Percentiles rank a stretch among this genome's conserved stretches.
phyloP scores from a whole-genome alignment of 169 alveolate genomes.

The Plasmodium vivax region DNA sequence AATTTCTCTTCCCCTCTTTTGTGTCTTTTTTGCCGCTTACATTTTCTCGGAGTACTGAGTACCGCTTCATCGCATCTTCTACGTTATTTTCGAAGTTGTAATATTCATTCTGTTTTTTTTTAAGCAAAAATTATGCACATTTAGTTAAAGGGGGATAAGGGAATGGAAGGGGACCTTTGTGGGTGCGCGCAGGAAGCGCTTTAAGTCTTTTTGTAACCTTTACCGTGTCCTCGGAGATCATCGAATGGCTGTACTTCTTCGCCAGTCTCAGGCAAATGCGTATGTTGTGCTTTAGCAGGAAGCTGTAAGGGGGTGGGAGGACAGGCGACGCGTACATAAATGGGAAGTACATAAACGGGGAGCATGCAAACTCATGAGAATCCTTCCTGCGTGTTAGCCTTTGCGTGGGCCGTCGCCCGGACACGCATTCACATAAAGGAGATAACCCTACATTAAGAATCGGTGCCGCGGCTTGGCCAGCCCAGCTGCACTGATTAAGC shows the following conservation, averaged over 20 bases:
- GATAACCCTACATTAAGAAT: conserved; percentile 31
- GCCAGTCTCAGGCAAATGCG: conserved; percentile 49
- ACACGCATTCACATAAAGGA: not conserved
- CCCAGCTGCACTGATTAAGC: conserved; percentile 74
- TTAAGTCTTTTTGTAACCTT: conserved; percentile 26
- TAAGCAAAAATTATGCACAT: not conserved
- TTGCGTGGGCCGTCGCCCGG: not conserved
- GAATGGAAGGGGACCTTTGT: not conserved
- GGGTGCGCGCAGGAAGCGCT: not conserved
- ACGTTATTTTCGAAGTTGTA: conserved; percentile 28
- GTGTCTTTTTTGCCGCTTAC: not conserved
- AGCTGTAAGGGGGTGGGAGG: conserved; percentile 8
- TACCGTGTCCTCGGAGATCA: conserved; percentile 38
- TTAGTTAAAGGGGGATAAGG: not conserved
- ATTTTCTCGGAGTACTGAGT: conserved; percentile 44
- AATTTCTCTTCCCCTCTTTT: not conserved
- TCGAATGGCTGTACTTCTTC: conserved; percentile 37
- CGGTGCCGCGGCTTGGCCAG: conserved; percentile 70
- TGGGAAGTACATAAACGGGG: not conserved
- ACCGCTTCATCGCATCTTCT: conserved; percentile 32
- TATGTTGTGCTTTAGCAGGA: conserved; percentile 53
- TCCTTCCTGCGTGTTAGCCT: not conserved
- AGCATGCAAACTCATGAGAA: not conserved
- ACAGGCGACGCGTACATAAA: not conserved
- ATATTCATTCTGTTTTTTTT: conserved; percentile 42